Evolutionary conservation across 768 basidiomycete species (phyloP).

Genomic region (Kockovaella imperatae): DNA sequence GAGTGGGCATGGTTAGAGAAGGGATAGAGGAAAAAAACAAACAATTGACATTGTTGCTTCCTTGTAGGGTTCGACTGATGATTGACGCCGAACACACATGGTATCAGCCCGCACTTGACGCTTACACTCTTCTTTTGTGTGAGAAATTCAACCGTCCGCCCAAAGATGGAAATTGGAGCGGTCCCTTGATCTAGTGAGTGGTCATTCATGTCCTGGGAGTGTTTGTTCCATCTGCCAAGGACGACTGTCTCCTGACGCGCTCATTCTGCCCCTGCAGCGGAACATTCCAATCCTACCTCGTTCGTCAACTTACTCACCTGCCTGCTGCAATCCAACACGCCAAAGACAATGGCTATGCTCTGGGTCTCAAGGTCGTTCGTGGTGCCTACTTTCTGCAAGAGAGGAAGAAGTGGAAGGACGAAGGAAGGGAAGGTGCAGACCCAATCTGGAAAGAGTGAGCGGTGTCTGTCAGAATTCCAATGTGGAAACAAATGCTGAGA

Average conservation of each 20-base stretch:
- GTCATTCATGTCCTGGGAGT: neutral
- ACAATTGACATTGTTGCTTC: neutral
- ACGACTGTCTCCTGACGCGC: neutral
- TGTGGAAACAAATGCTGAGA: neutral
- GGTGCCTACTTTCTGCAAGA: slow-evolving; percentile 86
- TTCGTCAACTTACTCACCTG: slow-evolving; percentile 64
- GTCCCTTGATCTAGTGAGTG: slow-evolving; percentile 34
- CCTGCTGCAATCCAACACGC: slow-evolving; percentile 60
- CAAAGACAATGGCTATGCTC: slow-evolving; percentile 57
- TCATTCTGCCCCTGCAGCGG: slow-evolving; percentile 53
- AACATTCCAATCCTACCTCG: slow-evolving; percentile 84
- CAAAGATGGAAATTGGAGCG: slow-evolving; percentile 11
- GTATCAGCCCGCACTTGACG: slow-evolving; percentile 71
- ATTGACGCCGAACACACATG: slow-evolving; percentile 73
- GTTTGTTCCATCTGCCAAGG: neutral
- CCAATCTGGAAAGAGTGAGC: slow-evolving; percentile 43
- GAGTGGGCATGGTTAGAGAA: slow-evolving; percentile 7
- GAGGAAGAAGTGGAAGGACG: slow-evolving; percentile 38
- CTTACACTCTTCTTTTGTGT: slow-evolving; percentile 65
- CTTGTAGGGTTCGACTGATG: slow-evolving; percentile 59
- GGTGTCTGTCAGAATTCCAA: neutral
- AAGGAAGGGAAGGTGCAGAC: slow-evolving; percentile 34
- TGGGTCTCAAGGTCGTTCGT: slow-evolving; percentile 86
- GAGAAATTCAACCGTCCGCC: slow-evolving; percentile 62
- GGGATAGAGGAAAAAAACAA: neutral